Conservation (phyloP, 1,139 yeast species). For the Arxiozyma slooffiae region DNA sequence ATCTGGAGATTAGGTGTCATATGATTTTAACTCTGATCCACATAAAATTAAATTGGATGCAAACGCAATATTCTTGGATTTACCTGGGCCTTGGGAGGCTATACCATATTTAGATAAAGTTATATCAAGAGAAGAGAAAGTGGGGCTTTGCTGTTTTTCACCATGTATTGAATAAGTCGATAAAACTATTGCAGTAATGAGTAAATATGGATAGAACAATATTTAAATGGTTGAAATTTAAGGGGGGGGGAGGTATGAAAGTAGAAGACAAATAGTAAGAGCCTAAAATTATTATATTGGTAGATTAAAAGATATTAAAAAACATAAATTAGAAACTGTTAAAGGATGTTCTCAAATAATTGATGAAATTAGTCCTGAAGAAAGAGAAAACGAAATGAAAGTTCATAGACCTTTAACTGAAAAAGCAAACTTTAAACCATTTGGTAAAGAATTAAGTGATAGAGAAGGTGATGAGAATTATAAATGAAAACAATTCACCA, state of each 20-base stretch:
- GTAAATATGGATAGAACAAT: conserved; percentile 71
- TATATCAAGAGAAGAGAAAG: conserved; percentile 43
- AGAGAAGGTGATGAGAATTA: conserved; percentile 77
- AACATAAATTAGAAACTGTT: conserved; percentile 64
- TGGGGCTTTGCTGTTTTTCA: conserved; percentile 82
- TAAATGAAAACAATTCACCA: conserved; percentile 79
- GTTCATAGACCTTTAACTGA: conserved; percentile 29
- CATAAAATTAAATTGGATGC: conserved; percentile 38
- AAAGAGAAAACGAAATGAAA: conserved; percentile 18
- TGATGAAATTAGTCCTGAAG: conserved; percentile 24
- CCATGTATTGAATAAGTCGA: conserved; percentile 98
- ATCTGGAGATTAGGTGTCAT: conserved; percentile 30
- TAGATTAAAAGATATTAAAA: conserved; percentile 70
- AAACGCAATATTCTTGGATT: conserved; percentile 72
- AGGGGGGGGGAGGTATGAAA: conserved; percentile 81
- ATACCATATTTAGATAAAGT: conserved; percentile 63
- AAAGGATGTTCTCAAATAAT: conserved; percentile 43
- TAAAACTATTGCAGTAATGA: conserved; percentile 66
- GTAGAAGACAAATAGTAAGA: conserved; percentile 80
- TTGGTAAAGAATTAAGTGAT: conserved; percentile 67
- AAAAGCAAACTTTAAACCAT: conserved; percentile 70
- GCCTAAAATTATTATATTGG: conserved; percentile 71
- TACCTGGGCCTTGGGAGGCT: conserved; percentile 97
- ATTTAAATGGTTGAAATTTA: conserved; percentile 91
- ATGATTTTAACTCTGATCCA: conserved; percentile 12